Conservation (phyloP, 2,329 filamentous ascomycete genomes). For the Botrytis elliptica region DNA sequence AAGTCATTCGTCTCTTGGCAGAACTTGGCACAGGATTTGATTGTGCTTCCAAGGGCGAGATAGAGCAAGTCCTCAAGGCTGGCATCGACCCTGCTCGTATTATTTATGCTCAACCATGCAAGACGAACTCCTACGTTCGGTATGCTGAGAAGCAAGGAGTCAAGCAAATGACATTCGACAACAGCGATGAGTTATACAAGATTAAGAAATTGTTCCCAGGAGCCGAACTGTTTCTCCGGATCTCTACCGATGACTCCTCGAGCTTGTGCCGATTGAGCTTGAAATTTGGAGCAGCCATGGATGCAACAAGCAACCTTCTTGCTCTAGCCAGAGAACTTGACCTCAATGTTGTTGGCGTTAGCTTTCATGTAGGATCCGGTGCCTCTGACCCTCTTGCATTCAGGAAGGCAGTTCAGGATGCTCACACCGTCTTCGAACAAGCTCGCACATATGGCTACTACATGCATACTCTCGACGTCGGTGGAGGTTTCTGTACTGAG, state of each 20-base stretch:
- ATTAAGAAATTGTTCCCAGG: slow-evolving; percentile 87
- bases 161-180: slow-evolving; percentile 99
- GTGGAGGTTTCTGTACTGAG: slow-evolving; percentile 87
- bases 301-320: slow-evolving; percentile 74
- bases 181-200: slow-evolving; percentile 96
- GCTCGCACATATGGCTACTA: slow-evolving; percentile 73
- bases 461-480: slow-evolving; percentile 87
- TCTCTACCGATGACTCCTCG: slow-evolving; percentile 92
- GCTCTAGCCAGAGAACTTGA: slow-evolving; percentile 76
- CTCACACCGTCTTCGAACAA: slow-evolving; percentile 84
- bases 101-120: slow-evolving; percentile 99
- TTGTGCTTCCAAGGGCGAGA: slow-evolving; percentile 96
- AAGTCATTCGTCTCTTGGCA: slow-evolving; percentile 83
- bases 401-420: slow-evolving; percentile 85
- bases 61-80: slow-evolving; percentile 82
- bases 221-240: slow-evolving; percentile 90
- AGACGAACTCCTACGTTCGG: slow-evolving; percentile 96
- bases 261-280: slow-evolving; percentile 93
- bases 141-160: slow-evolving; percentile 83
- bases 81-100: slow-evolving; percentile 86
- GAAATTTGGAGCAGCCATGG: slow-evolving; percentile 93
- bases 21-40: slow-evolving; percentile 93
- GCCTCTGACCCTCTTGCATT: slow-evolving; percentile 92
- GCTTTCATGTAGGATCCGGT: slow-evolving; percentile 96
- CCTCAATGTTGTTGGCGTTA: slow-evolving; percentile 91